These are phyloP conservation scores for Linnemannia exigua DNA, from an alignment of 192 early-diverging fungal genomes.

Conservation along the genomic window DNA sequence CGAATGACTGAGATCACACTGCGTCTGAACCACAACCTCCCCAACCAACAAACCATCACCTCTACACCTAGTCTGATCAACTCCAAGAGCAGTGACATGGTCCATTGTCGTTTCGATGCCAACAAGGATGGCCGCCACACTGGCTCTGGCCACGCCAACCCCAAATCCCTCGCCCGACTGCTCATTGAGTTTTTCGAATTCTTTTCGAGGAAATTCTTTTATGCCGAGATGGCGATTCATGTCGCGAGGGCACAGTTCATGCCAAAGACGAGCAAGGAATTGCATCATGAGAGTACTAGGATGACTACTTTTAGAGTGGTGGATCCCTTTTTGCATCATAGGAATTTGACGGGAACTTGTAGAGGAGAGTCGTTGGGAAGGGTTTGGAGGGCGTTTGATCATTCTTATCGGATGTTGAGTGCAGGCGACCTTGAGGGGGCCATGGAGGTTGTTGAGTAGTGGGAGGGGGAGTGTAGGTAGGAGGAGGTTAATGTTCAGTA, in stretches of 20 bases:
- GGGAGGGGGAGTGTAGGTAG: background rate
- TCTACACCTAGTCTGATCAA: slow-evolving; percentile 21
- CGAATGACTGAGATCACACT: slow-evolving; percentile 23
- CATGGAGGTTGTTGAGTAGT: slow-evolving; percentile 12
- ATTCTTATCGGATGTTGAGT: slow-evolving; percentile 39
- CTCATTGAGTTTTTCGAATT: slow-evolving; percentile 47
- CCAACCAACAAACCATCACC: background rate
- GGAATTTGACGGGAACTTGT: slow-evolving; percentile 36
- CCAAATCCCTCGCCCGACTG: slow-evolving; percentile 16
- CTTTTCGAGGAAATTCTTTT: slow-evolving; percentile 34
- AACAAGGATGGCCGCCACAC: slow-evolving; percentile 37
- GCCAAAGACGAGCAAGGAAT: slow-evolving; percentile 23
- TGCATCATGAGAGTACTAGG: background rate
- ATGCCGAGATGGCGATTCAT: slow-evolving; percentile 17
- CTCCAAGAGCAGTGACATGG: slow-evolving; percentile 22
- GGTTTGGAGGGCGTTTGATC: slow-evolving; percentile 43
- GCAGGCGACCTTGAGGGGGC: slow-evolving; percentile 41
- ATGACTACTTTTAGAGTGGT: slow-evolving; percentile 27
- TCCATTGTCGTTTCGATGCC: slow-evolving; percentile 31
- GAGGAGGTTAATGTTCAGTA: background rate
- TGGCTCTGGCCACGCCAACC: slow-evolving; percentile 13
- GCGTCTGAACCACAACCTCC: slow-evolving; percentile 27
- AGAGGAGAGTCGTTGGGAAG: slow-evolving; percentile 18
- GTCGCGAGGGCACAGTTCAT: slow-evolving; percentile 5
- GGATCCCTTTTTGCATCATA: slow-evolving; percentile 48